phyloP scores from a whole-genome alignment of 495 filamentous ascomycete genomes.

The Hypoxylon fragiforme region DNA sequence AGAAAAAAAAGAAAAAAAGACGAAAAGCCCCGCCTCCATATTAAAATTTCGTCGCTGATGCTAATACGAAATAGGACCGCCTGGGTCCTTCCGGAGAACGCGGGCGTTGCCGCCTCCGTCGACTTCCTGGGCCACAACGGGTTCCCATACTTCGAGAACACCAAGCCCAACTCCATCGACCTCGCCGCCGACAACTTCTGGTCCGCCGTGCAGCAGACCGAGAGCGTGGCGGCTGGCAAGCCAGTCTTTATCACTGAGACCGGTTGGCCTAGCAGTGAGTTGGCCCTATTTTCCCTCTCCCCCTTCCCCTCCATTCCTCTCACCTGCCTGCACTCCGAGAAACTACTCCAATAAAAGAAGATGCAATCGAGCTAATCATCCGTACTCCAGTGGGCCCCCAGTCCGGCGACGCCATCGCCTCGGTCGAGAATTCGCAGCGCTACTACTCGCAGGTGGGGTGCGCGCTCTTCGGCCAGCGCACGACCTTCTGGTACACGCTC shows the following conservation, averaged over 20 bases:
- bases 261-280: conserved; percentile 71
- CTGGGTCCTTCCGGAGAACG: conserved; percentile 69
- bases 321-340: too few species aligned
- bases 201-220: conserved; percentile 58
- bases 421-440: conserved; percentile 61
- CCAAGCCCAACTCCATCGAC: conserved; percentile 62
- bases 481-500: conserved; percentile 70
- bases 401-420: conserved; percentile 62
- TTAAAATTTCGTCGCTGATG: neutral
- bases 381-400: conserved; percentile 46
- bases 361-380: conserved; percentile 4
- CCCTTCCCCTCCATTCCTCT: neutral
- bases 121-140: conserved; percentile 75
- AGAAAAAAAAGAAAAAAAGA: too few species aligned
- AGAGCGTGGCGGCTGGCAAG: conserved; percentile 60
- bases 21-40: too few species aligned
- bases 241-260: conserved; percentile 81
- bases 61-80: conserved; percentile 61
- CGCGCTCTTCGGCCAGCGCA: conserved; percentile 61
- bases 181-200: conserved; percentile 61
- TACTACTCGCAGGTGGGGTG: conserved; percentile 77
- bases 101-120: conserved; percentile 58
- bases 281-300: neutral
- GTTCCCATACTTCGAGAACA: conserved; percentile 69
- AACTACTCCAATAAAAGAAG: too few species aligned